phyloP scores from a whole-genome alignment of 331 rosid species.

The Malus hybrid region DNA sequence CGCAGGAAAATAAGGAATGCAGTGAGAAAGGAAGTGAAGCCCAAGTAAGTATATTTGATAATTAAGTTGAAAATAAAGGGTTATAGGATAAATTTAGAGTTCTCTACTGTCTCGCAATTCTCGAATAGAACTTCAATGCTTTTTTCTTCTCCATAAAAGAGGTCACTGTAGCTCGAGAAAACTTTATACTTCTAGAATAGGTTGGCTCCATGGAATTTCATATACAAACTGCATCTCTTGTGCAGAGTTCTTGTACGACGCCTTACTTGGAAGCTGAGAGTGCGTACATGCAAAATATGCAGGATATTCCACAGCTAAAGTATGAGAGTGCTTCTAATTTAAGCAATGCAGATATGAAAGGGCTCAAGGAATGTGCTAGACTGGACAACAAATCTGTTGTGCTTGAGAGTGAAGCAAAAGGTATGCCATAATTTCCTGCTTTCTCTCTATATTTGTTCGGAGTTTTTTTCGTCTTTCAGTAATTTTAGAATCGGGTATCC shows the following conservation, averaged over 20 bases:
- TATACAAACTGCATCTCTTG: conserved; percentile 35
- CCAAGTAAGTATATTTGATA: conserved; percentile 39
- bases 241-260: conserved; percentile 49
- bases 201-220: conserved; percentile 31
- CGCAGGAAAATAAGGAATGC: conserved; percentile 31
- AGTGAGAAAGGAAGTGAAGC: conserved; percentile 41
- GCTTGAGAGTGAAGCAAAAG: conserved; percentile 25
- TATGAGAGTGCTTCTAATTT: conserved; percentile 27
- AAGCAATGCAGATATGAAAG: conserved; percentile 21
- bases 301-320: conserved; percentile 28
- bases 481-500: conserved; percentile 5
- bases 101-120: background rate
- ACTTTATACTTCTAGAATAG: conserved; percentile 12
- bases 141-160: background rate
- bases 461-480: background rate
- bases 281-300: conserved; percentile 38
- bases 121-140: background rate
- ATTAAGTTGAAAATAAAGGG: background rate
- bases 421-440: conserved; percentile 22
- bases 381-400: conserved; percentile 21
- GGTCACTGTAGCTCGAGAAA: too few species aligned
- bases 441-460: background rate
- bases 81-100: too few species aligned
- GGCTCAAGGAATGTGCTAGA: conserved; percentile 23
- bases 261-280: conserved; percentile 47